These are phyloP conservation scores for Fusarium transvaalense DNA, from an alignment of 2,329 filamentous ascomycete genomes.

Conservation along the genomic window DNA sequence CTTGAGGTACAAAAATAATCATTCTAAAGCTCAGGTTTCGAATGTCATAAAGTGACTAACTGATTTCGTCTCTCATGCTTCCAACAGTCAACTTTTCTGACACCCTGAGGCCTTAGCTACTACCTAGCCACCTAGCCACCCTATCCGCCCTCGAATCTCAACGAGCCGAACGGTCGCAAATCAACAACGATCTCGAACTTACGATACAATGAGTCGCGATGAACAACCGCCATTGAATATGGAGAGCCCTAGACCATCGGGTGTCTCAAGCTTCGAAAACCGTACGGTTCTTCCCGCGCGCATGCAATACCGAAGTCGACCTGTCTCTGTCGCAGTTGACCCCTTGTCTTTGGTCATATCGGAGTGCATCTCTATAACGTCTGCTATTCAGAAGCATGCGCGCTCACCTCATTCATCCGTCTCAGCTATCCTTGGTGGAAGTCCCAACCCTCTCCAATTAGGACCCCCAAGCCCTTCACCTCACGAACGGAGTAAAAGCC, in stretches of 20 bases:
- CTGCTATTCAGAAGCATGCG: slow-evolving; percentile 96
- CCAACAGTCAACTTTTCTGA: no score
- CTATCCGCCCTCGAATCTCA: slow-evolving; percentile 6
- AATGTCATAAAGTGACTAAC: no score
- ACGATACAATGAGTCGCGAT: slow-evolving; percentile 53
- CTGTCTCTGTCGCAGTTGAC: slow-evolving; percentile 85
- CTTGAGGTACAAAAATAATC: no score
- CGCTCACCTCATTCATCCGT: slow-evolving; percentile 97
- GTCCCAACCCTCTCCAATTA: slow-evolving; percentile 68
- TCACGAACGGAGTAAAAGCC: slow-evolving; percentile 58
- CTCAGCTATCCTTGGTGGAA: slow-evolving; percentile 90
- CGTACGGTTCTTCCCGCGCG: slow-evolving; percentile 56
- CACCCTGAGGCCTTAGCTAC: no score
- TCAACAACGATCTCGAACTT: slow-evolving; percentile 29
- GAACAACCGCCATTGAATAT: slow-evolving; percentile 44
- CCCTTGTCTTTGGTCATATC: slow-evolving; percentile 94
- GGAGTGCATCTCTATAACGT: slow-evolving; percentile 98
- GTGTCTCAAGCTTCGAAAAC: slow-evolving; percentile 37
- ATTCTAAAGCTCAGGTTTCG: no score
- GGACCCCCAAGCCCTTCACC: slow-evolving; percentile 60
- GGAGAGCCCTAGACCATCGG: slow-evolving; percentile 45
- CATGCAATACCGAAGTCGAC: slow-evolving; percentile 71
- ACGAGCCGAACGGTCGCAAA: slow-evolving; percentile 29
- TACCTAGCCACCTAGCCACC: slow-evolving; percentile 32
- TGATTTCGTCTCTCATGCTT: no score